Base-by-base conservation (phyloP, 768 basidiomycete species). In the Lactarius vividus region DNA sequence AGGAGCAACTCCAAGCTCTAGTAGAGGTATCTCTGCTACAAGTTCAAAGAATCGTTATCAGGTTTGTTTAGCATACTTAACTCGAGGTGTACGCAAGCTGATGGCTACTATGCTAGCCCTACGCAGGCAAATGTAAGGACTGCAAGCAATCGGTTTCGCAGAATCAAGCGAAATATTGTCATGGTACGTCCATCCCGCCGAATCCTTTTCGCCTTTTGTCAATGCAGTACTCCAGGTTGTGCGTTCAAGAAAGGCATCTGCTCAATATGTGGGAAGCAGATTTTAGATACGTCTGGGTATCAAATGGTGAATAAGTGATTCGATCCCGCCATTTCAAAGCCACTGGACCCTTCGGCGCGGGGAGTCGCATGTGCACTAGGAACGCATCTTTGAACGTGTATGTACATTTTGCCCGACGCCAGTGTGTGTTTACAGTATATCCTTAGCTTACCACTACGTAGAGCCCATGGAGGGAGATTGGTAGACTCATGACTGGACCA, bases 181-280 rank as follows among this genome's bases (percentile, higher is more conserved):
- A 94, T 82, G 89, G 92, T 90, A 72, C 66, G 84, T 39, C 63
- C 54, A 53, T 15, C 49, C 31, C 54, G 26, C 55, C 35, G 31
- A 52, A 59, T 35, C 53, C 54, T 37, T 56, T 59, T 40, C 26
- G 57, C 9, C 59, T 9, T 59, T 63, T 58, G 29, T 40, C 35
- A 28, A 59, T 37, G 37, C 26, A 57, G 55, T 42, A 40, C 67
- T 61, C 35, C 70, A 93, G 92, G 92, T 35, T 94, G 92, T 74
- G 92, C 92, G 26, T 94, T 88, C 77, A 92, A 88, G 81, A 91
- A 91, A 73, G 92, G 92, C 15, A 75, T 91, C 44, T 94, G 92
- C 72, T 85, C 91, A 55, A 93, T 94, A 78, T 94, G 92, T 70
- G 92, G 92, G 69, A 94, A 92, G 73, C 81, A 88, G 73, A 91